Evolutionary conservation across 805 yeast species (phyloP).

Genomic region (Lipomyces japonicus): DNA sequence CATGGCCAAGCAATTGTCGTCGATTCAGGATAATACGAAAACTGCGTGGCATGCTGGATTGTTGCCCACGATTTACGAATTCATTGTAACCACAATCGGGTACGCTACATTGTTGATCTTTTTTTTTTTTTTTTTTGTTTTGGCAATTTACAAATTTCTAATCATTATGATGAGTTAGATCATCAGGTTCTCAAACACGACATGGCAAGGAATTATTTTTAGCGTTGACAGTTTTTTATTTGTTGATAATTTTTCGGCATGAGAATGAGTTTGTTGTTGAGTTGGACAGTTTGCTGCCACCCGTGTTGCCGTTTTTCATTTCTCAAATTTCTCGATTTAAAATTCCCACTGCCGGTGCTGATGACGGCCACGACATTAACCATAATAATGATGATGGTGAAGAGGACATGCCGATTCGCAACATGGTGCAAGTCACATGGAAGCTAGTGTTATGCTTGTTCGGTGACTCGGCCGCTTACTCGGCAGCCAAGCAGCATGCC

Average conservation of each 20-base stretch:
- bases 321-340: conserved; percentile 9
- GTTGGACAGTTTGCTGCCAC: conserved; percentile 8
- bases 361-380: no score
- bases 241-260: conserved; percentile 9
- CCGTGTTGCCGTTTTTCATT: conserved; percentile 18
- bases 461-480: conserved; percentile 14
- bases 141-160: no score
- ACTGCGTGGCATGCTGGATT: neutral
- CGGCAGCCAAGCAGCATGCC: conserved; percentile 13
- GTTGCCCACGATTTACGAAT: neutral
- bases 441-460: conserved; percentile 11
- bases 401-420: conserved; percentile 13
- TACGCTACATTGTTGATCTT: no score
- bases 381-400: no score
- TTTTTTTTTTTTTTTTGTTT: no score
- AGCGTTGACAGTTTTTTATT: conserved; percentile 16
- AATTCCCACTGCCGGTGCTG: conserved; percentile 1
- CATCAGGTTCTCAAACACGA: neutral
- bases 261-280: neutral
- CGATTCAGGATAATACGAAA: neutral
- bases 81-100: no score
- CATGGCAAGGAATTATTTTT: conserved; percentile 5
- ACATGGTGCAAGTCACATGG: conserved; percentile 20
- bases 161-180: neutral
- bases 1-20: no score